Percentiles rank a stretch among this genome's conserved stretches.
phyloP scores from a whole-genome alignment of 2,329 filamentous ascomycete species.

The Macroventuria anomochaeta region DNA sequence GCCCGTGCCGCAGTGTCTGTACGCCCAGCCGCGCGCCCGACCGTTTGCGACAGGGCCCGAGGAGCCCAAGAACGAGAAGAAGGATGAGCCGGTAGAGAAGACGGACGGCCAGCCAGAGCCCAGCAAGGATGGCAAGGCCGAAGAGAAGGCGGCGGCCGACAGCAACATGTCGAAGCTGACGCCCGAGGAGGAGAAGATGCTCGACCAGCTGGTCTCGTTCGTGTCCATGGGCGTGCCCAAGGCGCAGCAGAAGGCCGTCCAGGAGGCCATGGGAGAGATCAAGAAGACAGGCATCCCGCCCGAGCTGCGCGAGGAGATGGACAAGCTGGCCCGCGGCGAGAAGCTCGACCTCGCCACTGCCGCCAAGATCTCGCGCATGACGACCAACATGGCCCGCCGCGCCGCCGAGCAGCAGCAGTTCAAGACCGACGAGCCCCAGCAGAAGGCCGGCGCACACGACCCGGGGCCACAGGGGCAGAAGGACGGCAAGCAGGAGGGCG shows the following conservation, averaged over 20 bases:
- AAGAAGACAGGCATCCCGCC: conserved; percentile 72
- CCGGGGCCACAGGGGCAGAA: conserved; percentile 51
- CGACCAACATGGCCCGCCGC: conserved; percentile 63
- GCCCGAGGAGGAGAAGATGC: conserved; percentile 61
- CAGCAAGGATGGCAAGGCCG: conserved; percentile 40
- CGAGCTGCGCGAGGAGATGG: conserved; percentile 70
- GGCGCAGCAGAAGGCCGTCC: conserved; percentile 65
- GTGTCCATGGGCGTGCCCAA: conserved; percentile 66
- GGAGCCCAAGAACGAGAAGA: conserved; percentile 42
- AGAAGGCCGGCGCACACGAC: conserved; percentile 55
- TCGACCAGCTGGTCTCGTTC: conserved; percentile 64
- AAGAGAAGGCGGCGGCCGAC: conserved; percentile 52
- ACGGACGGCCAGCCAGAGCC: conserved; percentile 37
- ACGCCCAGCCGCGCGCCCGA: conserved; percentile 52
- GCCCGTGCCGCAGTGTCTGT: conserved; percentile 52
- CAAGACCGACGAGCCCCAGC: conserved; percentile 41
- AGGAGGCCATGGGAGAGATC: conserved; percentile 67
- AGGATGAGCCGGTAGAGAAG: conserved; percentile 35
- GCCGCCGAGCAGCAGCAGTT: conserved; percentile 50
- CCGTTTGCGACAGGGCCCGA: conserved; percentile 52
- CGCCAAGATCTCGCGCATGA: conserved; percentile 65
- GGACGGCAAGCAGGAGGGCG: conserved; percentile 42
- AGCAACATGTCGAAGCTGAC: conserved; percentile 56
- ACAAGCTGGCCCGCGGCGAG: conserved; percentile 59
- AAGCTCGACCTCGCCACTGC: conserved; percentile 61